Evolutionary conservation across 2,329 filamentous ascomycete species (phyloP), one percentile per base, ranked within the genome.

Genomic region (Didymella pomorum): DNA sequence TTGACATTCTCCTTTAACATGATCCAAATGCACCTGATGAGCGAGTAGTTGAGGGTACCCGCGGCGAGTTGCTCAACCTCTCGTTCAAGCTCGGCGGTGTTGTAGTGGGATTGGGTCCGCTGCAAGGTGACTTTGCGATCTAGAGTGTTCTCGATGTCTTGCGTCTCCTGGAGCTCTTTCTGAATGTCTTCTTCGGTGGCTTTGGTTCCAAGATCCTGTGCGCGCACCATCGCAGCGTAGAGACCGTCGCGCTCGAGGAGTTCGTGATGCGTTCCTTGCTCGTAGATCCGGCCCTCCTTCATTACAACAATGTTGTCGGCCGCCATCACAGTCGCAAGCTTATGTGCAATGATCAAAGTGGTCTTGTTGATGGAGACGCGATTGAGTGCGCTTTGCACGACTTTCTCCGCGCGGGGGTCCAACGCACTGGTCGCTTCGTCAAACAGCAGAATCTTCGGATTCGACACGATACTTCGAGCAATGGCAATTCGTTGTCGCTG

Each of bases 401-500:
- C 51, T 16, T 55, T 59, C 21, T 59, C 56, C 1, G 50, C 41
- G 26, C 46, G 46, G 1, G 56, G 46, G 26, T 59, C 56, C 33
- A 59, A 23, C 4, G 56, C 56, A 8, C 49, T 53, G 9, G 56
- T 59, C 2, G 56, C 56, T 43, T 59, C 56, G 28, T 59, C 56
- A 11, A 66, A 63, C 11, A 62, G 37, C 8, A 68, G 65, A 14
- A 59, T 50, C 33, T 28, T 50, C 1, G 56, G 56, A 6, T 59
- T 43, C 3, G 49, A 51, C 9, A 59, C 46, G 18, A 59, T 86
- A 9, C 49, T 53, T 25, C 56, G 45, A 16, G 56, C 56, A 20
- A 59, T 59, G 9, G 50, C 93, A 26, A 97, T 88, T 58, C 93
- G 90, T 77, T 97, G 93, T 77, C 97, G 96, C 78, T 97, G 93